Evolutionary conservation across 306 rosid genomes (phyloP), one percentile per base, ranked within the genome.

Genomic region (Lablab purpureus): DNA sequence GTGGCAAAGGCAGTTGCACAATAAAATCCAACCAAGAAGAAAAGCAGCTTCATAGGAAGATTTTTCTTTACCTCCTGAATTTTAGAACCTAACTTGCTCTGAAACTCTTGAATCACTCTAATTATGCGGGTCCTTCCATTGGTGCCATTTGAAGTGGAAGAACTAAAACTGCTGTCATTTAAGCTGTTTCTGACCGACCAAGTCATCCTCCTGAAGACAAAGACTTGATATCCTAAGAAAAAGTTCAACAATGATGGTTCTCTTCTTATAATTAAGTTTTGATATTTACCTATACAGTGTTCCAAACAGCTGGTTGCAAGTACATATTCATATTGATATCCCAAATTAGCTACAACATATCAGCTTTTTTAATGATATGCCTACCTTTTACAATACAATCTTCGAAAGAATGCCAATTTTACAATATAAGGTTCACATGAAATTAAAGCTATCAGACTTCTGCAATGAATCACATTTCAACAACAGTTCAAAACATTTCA

Each of bases 1-100:
- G 99, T 94, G 71, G 97, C 90, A 74, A 92, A 94, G 13, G 97
- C 97, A 4, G 99, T 92, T 41, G 99, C 95, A 28, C 99, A 91
- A 82, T 94, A 94, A 87, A 91, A 92, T 63, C 99, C 99, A 18
- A 84, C 87, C 84, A 94, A 84, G 89, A 94, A 92, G 89, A 86
- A 94, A 67, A 94, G 71, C 40, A 94, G 72, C 83, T 92, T 94
- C 81, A 86, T 22, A 0, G 97, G 97, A 75, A 92, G 89, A 80
- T 91, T 89, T 81, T 83, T 94, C 87, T 85, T 83, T 75, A 94
- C 74, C 88, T 85, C 89, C 82, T 71, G 83, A 78, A 92, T 75
- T 80, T 83, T 84, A 14, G 92, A 75, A 17, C 87, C 89, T 82
- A 94, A 55, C 80, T 85, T 91, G 58, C 88, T 73, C 80, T 47